Conservation (phyloP, 2,329 filamentous ascomycete species). For the Zelopaecilomyces penicillatus region DNA sequence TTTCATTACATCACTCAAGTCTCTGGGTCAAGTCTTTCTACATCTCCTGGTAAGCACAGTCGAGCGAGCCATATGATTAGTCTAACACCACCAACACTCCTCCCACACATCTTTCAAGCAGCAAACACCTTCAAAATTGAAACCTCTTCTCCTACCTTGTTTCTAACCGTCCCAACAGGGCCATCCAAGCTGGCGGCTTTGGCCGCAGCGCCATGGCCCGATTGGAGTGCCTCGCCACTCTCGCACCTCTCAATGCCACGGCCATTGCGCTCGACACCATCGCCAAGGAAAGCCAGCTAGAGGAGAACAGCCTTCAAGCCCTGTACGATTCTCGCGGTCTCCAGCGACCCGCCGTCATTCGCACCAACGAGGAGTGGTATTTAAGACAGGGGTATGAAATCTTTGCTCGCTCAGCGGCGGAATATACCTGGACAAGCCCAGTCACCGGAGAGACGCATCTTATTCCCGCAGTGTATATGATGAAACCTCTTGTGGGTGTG, state of each 20-base stretch:
- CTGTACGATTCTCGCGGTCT: constrained; percentile 20
- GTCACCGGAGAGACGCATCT: constrained; percentile 4
- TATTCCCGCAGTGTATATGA: constrained; percentile 15
- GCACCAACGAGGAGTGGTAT: constrained; percentile 24
- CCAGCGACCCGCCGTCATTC: constrained; percentile 17
- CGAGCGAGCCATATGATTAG: too few species aligned
- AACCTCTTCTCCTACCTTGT: too few species aligned
- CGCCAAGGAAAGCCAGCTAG: constrained; percentile 19
- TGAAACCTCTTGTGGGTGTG: constrained; percentile 12
- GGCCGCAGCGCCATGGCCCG: constrained; percentile 28
- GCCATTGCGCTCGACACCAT: constrained; percentile 29
- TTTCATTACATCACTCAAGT: constrained; percentile 23
- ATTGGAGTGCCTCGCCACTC: constrained; percentile 23
- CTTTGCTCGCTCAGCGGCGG: constrained; percentile 8
- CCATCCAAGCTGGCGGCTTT: constrained; percentile 27
- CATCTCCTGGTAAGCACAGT: constrained; percentile 24
- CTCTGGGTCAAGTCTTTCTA: constrained; percentile 34
- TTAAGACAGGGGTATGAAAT: constrained; percentile 18
- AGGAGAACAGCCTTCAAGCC: constrained; percentile 13
- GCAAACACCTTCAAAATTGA: too few species aligned
- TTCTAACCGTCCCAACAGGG: constrained; percentile 10
- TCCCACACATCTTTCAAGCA: too few species aligned
- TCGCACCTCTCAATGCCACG: constrained; percentile 23
- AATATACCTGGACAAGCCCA: constrained; percentile 13
- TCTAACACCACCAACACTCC: too few species aligned